Percentiles rank a stretch among this genome's conserved stretches.
phyloP scores from a whole-genome alignment of 2,329 filamentous ascomycete genomes.

The Diaporthe ilicicola region DNA sequence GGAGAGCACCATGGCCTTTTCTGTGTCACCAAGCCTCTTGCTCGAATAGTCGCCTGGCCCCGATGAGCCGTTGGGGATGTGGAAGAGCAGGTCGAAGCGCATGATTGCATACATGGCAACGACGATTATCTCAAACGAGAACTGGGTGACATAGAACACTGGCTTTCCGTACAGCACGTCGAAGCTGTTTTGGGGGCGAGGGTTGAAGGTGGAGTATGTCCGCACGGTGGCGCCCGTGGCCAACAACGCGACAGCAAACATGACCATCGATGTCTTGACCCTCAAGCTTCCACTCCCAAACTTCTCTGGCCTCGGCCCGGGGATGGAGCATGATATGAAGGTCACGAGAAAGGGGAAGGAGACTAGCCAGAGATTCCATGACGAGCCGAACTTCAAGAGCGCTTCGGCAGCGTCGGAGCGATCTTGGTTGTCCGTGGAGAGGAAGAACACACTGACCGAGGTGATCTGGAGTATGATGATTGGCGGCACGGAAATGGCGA shows the following conservation, averaged over 20 bases:
- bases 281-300: slow-evolving; percentile 45
- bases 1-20: slow-evolving; percentile 26
- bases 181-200: slow-evolving; percentile 35
- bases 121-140: slow-evolving; percentile 43
- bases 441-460: slow-evolving; percentile 40
- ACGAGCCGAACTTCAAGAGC: slow-evolving; percentile 36
- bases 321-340: slow-evolving; percentile 38
- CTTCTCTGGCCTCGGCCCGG: slow-evolving; percentile 41
- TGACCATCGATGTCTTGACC: slow-evolving; percentile 42
- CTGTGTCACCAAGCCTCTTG: slow-evolving; percentile 1
- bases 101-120: slow-evolving; percentile 39
- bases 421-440: slow-evolving; percentile 34
- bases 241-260: slow-evolving; percentile 34
- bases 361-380: slow-evolving; percentile 38
- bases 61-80: slow-evolving; percentile 43
- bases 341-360: slow-evolving; percentile 37
- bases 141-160: slow-evolving; percentile 47
- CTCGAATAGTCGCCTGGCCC: slow-evolving; percentile 39
- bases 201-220: slow-evolving; percentile 39
- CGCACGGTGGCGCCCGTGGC: slow-evolving; percentile 37
- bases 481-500: slow-evolving; percentile 40
- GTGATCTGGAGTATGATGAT: slow-evolving; percentile 45
- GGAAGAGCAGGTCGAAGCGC: slow-evolving; percentile 43
- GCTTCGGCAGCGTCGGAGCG: slow-evolving; percentile 30
- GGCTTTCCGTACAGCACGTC: slow-evolving; percentile 44